Evolutionary conservation across 108 stramenopile genomes (phyloP), one percentile per base, ranked within the genome.

Genomic region (Epipyxis sp.): DNA sequence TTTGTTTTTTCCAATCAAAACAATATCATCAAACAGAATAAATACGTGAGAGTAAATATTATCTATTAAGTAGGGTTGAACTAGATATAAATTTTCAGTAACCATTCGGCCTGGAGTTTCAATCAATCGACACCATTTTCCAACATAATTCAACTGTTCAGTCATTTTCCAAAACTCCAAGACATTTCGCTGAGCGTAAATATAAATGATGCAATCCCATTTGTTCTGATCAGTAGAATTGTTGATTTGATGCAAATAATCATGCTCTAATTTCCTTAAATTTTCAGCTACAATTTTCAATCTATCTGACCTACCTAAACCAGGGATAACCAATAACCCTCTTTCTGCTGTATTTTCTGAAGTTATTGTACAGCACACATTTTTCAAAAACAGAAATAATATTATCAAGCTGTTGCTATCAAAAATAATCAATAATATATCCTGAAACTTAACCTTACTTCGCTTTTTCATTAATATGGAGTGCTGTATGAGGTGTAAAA

Each of bases 151-250:
- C 3, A 29, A 25, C 25, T 3, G 10, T 32, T 3, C 35, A 32
- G 13, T 3, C 6, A 32, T 65, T 13, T 10, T 65, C 61, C 61
- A 65, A 65, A 65, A 65, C 61, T 65, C 61, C 10, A 32, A 13
- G 10, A 32, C 25, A 37, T 10, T 65, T 65, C 61, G 27, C 6
- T 29, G 3, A 6, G 61, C 35, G 25, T 65, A 65, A 10, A 65
- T 37, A 37, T 65, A 65, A 32, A 65, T 25, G 6, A 65, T 37
- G 34, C 61, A 65, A 65, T 65, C 61, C 61, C 61, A 65, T 65
- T 65, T 16, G 25, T 37, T 65, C 20, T 16, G 16, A 25, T 57
- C 54, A 25, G 25, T 57, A 25, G 20, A 57, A 16, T 16, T 57
- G 54, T 57, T 57, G 54, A 25, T 57, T 25, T 25, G 54, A 57